These are phyloP conservation scores for Cladophialophora chaetospira DNA, from an alignment of 2,329 filamentous ascomycete species.

Conservation along the genomic window DNA sequence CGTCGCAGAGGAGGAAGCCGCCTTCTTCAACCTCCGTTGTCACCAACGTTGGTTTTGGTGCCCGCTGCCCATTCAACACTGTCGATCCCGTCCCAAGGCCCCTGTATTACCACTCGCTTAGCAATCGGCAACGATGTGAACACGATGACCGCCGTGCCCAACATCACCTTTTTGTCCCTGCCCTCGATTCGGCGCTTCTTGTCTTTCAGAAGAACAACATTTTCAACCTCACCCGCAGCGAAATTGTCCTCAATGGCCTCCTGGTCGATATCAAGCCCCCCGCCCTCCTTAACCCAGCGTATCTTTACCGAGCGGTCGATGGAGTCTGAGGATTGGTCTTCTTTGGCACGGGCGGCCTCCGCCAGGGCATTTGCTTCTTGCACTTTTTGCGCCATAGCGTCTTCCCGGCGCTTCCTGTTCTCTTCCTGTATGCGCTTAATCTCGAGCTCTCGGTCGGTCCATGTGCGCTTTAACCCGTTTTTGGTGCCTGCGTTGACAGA, in stretches of 20 bases:
- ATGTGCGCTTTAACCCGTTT: conserved; percentile 60
- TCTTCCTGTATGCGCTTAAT: conserved; percentile 57
- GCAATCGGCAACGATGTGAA: conserved; percentile 54
- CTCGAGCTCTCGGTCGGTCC: conserved; percentile 55
- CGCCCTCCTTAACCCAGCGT: conserved; percentile 55
- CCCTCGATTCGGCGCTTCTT: conserved; percentile 52
- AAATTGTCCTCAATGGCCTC: conserved; percentile 53
- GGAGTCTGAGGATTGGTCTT: conserved; percentile 24
- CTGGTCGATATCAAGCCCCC: conserved; percentile 50
- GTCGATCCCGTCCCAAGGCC: conserved; percentile 53
- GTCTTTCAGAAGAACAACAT: conserved; percentile 57
- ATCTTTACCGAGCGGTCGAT: conserved; percentile 61
- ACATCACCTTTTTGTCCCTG: conserved; percentile 53
- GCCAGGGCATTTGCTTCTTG: conserved; percentile 40
- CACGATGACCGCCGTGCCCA: conserved; percentile 58
- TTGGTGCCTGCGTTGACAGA: conserved; percentile 34
- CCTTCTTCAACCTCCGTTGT: conserved; percentile 45
- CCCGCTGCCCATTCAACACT: conserved; percentile 58
- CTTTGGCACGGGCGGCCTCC: conserved; percentile 35
- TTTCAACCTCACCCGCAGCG: conserved; percentile 60
- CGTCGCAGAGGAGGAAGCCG: not conserved
- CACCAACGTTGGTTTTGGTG: conserved; percentile 44
- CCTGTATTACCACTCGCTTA: conserved; percentile 35
- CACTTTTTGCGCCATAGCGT: conserved; percentile 48
- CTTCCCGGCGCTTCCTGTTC: conserved; percentile 51